A percentile compares a stretch with the other conserved stretches of the same genome.
phyloP scores from a whole-genome alignment of 352 stramenopile species.

The Globisporangium lucens region DNA sequence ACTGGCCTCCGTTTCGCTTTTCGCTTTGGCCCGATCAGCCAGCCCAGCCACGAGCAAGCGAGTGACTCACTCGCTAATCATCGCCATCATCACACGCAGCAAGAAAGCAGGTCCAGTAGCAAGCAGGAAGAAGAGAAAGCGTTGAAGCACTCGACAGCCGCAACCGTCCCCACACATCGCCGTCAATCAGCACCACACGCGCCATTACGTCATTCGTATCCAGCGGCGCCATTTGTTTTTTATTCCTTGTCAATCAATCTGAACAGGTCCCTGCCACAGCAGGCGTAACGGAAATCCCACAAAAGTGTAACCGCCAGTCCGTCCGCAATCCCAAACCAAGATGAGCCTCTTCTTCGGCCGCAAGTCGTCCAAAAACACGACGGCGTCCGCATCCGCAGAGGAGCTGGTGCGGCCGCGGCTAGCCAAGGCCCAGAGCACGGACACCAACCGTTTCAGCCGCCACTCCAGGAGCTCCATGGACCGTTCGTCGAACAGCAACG shows the following conservation, averaged over 20 bases:
- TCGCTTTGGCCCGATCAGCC: background rate
- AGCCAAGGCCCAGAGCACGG: constrained; percentile 9
- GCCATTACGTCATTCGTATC: background rate
- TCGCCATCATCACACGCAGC: background rate
- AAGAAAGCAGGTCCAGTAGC: background rate
- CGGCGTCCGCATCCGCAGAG: background rate
- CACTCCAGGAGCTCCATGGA: constrained; percentile 5
- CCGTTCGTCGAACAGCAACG: background rate
- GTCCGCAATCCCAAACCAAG: background rate
- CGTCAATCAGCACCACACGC: background rate
- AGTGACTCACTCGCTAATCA: background rate
- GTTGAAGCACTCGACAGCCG: background rate
- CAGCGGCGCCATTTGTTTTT: background rate
- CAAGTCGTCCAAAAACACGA: constrained; percentile 11
- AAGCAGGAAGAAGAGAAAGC: background rate
- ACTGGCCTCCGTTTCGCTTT: background rate
- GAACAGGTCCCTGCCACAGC: background rate
- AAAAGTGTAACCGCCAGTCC: background rate
- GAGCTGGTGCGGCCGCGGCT: constrained; percentile 4
- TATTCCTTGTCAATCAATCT: background rate
- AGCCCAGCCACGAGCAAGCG: background rate
- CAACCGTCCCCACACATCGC: background rate
- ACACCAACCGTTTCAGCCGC: constrained; percentile 2
- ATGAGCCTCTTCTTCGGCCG: constrained; percentile 16
- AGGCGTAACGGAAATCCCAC: background rate